Percentiles rank a stretch among this genome's conserved stretches.
phyloP scores from a whole-genome alignment of 305 asterid species.

The Plantago coronopus region DNA sequence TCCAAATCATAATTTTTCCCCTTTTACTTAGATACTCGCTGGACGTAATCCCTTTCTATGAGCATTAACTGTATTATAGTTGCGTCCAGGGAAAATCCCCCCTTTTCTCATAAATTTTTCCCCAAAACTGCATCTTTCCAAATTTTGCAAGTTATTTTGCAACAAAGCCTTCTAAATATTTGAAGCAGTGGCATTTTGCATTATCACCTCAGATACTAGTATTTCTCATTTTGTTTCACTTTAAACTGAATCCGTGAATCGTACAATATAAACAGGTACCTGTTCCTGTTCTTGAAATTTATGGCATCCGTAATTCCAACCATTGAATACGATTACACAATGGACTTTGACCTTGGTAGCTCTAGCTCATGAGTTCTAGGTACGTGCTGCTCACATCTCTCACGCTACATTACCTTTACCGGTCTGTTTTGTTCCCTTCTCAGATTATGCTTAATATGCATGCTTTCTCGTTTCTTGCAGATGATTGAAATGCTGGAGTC shows the following conservation, averaged over 20 bases:
- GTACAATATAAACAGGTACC: conserved; percentile 92
- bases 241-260: conserved; percentile 8
- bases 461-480: conserved; percentile 3
- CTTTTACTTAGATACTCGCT: not conserved
- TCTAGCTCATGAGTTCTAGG: conserved; percentile 61
- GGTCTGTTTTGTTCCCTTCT: not conserved
- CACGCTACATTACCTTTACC: not conserved
- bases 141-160: not conserved
- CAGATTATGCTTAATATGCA: not conserved
- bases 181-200: not conserved
- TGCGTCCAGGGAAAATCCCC: too few species aligned
- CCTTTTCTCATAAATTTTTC: not conserved
- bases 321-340: conserved; percentile 90
- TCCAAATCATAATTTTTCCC: not conserved
- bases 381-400: conserved; percentile 16
- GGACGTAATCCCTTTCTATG: too few species aligned
- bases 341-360: conserved; percentile 98
- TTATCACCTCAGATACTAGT: not conserved
- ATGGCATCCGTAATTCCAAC: conserved; percentile 97
- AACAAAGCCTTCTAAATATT: too few species aligned
- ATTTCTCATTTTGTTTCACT: not conserved
- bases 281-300: conserved; percentile 92
- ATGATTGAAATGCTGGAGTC: not conserved
- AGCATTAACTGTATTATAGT: too few species aligned
- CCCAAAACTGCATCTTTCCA: not conserved